Base-by-base conservation (phyloP, 345 rosid genomes). In the Brassica nigra region DNA sequence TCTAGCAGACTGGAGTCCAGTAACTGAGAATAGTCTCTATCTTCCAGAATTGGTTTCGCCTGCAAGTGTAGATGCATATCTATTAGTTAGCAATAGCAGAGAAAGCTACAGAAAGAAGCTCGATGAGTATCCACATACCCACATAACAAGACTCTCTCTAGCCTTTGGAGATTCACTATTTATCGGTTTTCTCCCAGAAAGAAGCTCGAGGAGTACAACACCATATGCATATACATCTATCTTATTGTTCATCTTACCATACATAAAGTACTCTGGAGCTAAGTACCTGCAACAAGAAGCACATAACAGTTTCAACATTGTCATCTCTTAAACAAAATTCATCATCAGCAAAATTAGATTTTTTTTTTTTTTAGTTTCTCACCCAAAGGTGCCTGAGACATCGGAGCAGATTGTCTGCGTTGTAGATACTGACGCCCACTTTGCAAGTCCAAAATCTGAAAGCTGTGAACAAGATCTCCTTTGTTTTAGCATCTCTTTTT, bases 241-340 rank as follows among this genome's bases (percentile, higher is more conserved):
- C 87, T 89, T 96, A 76, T 93, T 85, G 76, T 88, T 90, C 68
- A 93, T 90, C 85, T 90, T 93, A 12, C 98, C 99, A 75, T 86
- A 84, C 97, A 92, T 88, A 85, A 96, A 93, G 77, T 96, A 96
- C 76, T 96, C 99, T 12, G 99, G 99, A 75, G 99, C 99, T 90
- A 96, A 80, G 85, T 96, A 95, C 30, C 99, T 95, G 88, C 84
- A 85, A 28, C 59, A 70, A 66, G 70, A 71, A 75, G 54, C 33
- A 6, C 14, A 28, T 29, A 44, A 27, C 74, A 33, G 6, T 68
- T 6, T 74, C 64, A 74, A 27, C 1, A 72, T 42, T 66, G 33
- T 9, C 7, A 9, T 75, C 79, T 74, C 67, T 70, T 37, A 36
- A 16, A 18, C 34, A 65, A 86, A 87, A 82, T 89, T 91, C 86